Conservation (phyloP, 306 rosid genomes). For the Cucurbita moschata region DNA sequence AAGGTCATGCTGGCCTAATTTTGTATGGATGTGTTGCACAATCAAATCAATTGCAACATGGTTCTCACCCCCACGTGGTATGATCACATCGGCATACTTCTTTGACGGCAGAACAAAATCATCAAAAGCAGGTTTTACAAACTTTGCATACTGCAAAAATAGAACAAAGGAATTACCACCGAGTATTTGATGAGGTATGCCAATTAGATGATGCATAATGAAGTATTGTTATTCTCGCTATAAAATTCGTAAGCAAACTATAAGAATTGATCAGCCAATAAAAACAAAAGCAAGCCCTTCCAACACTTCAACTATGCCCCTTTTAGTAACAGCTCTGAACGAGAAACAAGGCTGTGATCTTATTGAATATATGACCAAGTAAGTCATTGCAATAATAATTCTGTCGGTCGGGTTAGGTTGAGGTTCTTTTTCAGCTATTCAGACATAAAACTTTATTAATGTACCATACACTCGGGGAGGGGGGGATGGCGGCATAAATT, state of each 20-base stretch:
- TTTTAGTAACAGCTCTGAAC: neutral
- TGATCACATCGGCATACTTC: constrained; percentile 97
- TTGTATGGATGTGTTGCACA: constrained; percentile 85
- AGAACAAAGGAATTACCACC: neutral
- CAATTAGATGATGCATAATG: neutral
- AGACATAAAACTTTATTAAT: neutral
- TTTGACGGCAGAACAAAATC: constrained; percentile 93
- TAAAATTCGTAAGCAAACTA: neutral
- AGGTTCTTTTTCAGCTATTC: neutral
- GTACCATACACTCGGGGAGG: neutral
- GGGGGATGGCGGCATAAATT: neutral
- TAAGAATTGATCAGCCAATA: neutral
- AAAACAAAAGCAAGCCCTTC: neutral
- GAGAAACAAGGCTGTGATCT: neutral
- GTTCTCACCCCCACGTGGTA: constrained; percentile 94
- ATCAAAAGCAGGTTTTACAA: constrained; percentile 98
- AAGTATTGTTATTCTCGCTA: neutral
- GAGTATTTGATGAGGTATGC: neutral
- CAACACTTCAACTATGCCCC: neutral
- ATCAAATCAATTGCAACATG: constrained; percentile 97
- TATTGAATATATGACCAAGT: neutral
- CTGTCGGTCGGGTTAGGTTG: neutral
- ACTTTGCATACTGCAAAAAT: constrained; percentile 77
- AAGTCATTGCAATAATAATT: neutral
- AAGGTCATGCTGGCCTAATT: constrained; percentile 93